phyloP scores from a whole-genome alignment of 208 protist genomes.

The Wallacemonas sp. region DNA sequence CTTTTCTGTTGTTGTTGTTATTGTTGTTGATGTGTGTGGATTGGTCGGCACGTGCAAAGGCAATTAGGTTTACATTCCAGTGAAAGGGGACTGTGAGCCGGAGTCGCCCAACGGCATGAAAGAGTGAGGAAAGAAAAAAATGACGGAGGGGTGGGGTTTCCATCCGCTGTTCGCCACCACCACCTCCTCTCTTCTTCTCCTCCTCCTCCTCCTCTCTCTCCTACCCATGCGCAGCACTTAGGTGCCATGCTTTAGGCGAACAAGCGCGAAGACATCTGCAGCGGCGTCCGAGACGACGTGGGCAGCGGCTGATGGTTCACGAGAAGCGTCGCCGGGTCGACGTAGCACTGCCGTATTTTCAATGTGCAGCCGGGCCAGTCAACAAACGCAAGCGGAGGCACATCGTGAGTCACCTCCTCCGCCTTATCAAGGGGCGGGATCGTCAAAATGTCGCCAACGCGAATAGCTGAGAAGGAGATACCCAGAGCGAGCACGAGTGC shows the following conservation, averaged over 20 bases:
- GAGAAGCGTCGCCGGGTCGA: slow-evolving; percentile 36
- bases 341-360: slow-evolving; percentile 43
- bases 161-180: too few species aligned
- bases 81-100: too few species aligned
- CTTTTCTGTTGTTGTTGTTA: background rate
- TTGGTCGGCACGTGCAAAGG: background rate
- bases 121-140: too few species aligned
- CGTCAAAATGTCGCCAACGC: slow-evolving; percentile 56
- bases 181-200: slow-evolving; percentile 7
- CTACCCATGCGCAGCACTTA: too few species aligned
- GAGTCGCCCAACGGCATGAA: too few species aligned
- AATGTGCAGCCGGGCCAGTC: slow-evolving; percentile 24
- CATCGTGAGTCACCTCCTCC: slow-evolving; percentile 38
- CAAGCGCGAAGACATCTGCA: slow-evolving; percentile 72
- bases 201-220: too few species aligned
- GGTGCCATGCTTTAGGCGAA: slow-evolving; percentile 76
- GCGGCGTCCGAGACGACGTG: slow-evolving; percentile 27
- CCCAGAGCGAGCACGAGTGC: slow-evolving; percentile 63
- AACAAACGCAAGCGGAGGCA: slow-evolving; percentile 43
- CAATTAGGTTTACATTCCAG: background rate
- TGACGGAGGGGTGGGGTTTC: too few species aligned
- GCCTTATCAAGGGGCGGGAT: slow-evolving; percentile 19
- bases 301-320: slow-evolving; percentile 65
- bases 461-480: slow-evolving; percentile 40
- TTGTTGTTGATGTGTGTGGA: background rate